Base-by-base conservation (phyloP, 208 protist genomes). In the Acanthamoeba sp. region DNA sequence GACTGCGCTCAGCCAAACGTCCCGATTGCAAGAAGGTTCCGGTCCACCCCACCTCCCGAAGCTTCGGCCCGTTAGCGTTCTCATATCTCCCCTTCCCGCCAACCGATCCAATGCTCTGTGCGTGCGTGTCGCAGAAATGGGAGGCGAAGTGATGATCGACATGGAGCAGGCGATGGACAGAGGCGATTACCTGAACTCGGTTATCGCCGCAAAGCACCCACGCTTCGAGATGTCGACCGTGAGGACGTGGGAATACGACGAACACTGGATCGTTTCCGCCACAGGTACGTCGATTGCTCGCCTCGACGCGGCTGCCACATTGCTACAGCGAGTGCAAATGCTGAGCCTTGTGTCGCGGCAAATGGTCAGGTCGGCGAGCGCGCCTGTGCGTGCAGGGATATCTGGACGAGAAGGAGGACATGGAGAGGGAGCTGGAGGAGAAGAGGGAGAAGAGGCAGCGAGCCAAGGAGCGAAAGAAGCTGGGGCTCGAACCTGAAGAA, bases 241-340 rank as follows among this genome's bases (percentile, higher is more conserved):
- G 24, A 42, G 78, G 6, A 87, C 78, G 14, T 87, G 78, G 78
- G 78, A 87, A 22, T 87, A 87, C n/a, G 78, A 87, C 24, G 78
- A 87, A 24, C 78, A 87, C 24, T 59, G 78, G 78, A 22, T 87
- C 10, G 78, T 87, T 16, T 87, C 78, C 20, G 40, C 40, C 16
- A 84, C 38, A 27, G 76, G 76, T 84, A 82, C 36, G 38, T 14
- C 16, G 38, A 12, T 3, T 29, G 24, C 59, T 29, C n/a, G 3
- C 59, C 24, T 66, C 59, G 24, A 16, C 62, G 22, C 62, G 4
- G 29, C n/a, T n/a, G n/a, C n/a, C n/a, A n/a, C n/a, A n/a, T n/a
- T n/a, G n/a, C n/a, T n/a, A n/a, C n/a, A n/a, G n/a, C n/a, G n/a
- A n/a, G n/a, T n/a, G n/a, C n/a, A n/a, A n/a, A n/a, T n/a, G n/a